phyloP scores from a whole-genome alignment of 1,139 yeast species.

The Diutina sp. region DNA sequence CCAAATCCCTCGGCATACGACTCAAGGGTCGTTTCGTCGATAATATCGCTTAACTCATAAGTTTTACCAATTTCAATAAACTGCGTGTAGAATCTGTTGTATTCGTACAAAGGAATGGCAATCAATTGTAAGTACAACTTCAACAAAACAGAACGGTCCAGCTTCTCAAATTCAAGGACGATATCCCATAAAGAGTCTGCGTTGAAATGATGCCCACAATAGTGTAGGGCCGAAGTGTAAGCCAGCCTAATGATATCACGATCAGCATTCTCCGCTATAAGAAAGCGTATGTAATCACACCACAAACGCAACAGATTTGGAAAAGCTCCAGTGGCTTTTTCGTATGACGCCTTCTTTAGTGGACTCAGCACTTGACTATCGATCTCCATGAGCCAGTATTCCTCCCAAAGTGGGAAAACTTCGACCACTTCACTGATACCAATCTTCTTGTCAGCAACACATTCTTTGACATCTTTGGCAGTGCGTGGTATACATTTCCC shows the following conservation, averaged over 20 bases:
- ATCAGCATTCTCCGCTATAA: neutral
- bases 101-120: conserved; percentile 52
- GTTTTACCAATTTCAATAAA: conserved; percentile 30
- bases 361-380: neutral
- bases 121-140: conserved; percentile 29
- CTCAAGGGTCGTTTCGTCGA: conserved; percentile 10
- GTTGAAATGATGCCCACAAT: neutral
- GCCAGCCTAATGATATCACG: neutral
- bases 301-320: neutral
- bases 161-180: conserved; percentile 23
- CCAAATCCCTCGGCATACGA: conserved; percentile 12
- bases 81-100: conserved; percentile 47
- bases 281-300: neutral
- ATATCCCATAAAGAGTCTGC: neutral
- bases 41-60: conserved; percentile 19
- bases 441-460: neutral
- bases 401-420: neutral
- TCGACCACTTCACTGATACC: neutral
- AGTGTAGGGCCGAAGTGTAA: neutral
- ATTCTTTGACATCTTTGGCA: neutral
- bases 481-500: neutral
- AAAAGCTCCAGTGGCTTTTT: neutral
- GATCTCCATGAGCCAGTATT: neutral
- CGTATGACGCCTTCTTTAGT: neutral
- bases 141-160: conserved; percentile 11